Percentiles rank a stretch among this genome's conserved stretches.
These are phyloP conservation scores for Euphorbia schlechtendalii DNA, from an alignment of 441 rosid species.

Conservation along the genomic window DNA sequence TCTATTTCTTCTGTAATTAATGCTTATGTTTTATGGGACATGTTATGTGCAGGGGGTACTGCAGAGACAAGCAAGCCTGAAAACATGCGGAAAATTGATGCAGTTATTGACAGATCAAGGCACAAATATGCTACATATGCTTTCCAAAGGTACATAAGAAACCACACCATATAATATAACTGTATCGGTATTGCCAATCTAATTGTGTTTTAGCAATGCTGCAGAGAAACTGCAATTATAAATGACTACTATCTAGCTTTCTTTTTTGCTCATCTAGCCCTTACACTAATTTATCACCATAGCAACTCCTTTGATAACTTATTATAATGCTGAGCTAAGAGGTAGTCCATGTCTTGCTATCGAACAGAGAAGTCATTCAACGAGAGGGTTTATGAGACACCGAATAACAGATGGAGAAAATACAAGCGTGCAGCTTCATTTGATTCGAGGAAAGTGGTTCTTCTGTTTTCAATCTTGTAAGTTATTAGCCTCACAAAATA, in stretches of 20 bases:
- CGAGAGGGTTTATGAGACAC: constrained; percentile 61
- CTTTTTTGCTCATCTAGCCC: not conserved
- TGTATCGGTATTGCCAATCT: not conserved
- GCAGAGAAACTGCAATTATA: constrained; percentile 1
- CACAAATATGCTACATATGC: constrained; percentile 26
- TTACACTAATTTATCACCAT: not conserved
- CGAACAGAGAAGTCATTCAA: constrained; percentile 51
- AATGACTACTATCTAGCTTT: not conserved
- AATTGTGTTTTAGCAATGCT: not conserved
- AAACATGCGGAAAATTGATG: constrained; percentile 39
- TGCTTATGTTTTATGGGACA: constrained; percentile 16
- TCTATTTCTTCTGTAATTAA: constrained; percentile 1
- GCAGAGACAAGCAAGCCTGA: constrained; percentile 80
- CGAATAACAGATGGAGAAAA: constrained; percentile 82
- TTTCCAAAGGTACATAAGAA: constrained; percentile 22
- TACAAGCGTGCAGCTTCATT: constrained; percentile 75
- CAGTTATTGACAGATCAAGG: constrained; percentile 23
- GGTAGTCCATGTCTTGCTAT: constrained; percentile 1
- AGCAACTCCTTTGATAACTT: not conserved
- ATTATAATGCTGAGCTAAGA: not conserved
- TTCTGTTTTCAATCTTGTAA: constrained; percentile 86
- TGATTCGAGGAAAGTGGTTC: constrained; percentile 81
- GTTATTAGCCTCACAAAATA: constrained; percentile 21
- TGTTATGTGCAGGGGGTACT: constrained; percentile 57
- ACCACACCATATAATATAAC: too few species aligned